phyloP scores from a whole-genome alignment of 2,329 filamentous ascomycete genomes.

The Triangularia verruculosa region DNA sequence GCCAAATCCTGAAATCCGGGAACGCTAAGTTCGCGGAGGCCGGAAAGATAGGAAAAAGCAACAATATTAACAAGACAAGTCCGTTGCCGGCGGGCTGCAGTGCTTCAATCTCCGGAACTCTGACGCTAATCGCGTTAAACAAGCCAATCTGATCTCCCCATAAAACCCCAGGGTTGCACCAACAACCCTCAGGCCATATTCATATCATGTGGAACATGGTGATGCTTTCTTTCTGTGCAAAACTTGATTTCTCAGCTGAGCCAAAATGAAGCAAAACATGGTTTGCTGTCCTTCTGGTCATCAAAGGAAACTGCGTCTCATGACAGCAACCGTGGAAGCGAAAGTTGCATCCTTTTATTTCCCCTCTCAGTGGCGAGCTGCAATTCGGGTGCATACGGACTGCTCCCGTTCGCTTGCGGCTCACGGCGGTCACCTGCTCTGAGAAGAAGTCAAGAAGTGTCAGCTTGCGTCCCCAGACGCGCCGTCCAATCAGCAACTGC shows the following conservation, averaged over 20 bases:
- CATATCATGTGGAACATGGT: background rate
- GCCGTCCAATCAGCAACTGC: background rate
- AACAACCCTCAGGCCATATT: background rate
- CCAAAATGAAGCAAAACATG: background rate
- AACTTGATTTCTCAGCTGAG: background rate
- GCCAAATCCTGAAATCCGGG: background rate
- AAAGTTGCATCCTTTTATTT: background rate
- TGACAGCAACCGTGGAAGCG: background rate
- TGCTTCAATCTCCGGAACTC: constrained; percentile 5
- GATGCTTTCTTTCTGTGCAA: background rate
- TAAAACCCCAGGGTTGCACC: constrained; percentile 3
- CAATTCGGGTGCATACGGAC: constrained; percentile 7
- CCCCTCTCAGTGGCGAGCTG: constrained; percentile 6
- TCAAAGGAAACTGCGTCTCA: background rate
- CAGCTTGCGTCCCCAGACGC: background rate
- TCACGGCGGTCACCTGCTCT: background rate
- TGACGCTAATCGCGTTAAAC: constrained; percentile 3
- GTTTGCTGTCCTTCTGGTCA: background rate
- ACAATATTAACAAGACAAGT: background rate
- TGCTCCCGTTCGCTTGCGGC: constrained; percentile 5
- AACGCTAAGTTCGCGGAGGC: constrained; percentile 4
- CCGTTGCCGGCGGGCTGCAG: background rate
- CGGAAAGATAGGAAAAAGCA: constrained; percentile 1
- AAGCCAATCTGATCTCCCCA: constrained; percentile 1
- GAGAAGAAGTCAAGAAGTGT: background rate